Conservation (phyloP, 495 filamentous ascomycete species). For the Xylaria curta region DNA sequence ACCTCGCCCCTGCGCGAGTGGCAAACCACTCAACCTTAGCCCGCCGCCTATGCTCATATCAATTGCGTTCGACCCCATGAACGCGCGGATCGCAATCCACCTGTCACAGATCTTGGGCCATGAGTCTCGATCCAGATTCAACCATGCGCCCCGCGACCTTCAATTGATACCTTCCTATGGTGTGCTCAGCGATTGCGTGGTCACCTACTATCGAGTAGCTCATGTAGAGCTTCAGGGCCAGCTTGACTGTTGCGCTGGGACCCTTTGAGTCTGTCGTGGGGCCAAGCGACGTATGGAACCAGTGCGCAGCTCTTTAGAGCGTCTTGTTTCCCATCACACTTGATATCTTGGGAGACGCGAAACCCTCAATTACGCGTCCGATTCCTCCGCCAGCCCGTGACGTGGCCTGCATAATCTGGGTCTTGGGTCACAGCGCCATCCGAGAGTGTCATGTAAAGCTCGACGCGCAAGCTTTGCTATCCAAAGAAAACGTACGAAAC, state of each 20-base stretch:
- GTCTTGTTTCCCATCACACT: neutral
- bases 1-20: no score
- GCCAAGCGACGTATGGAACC: no score
- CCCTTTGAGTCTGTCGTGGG: neutral
- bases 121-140: no score
- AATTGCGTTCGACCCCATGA: no score
- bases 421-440: neutral
- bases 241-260: neutral
- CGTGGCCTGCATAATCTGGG: neutral
- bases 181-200: no score
- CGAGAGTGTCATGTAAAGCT: neutral
- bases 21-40: no score
- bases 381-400: neutral
- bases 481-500: neutral
- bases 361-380: neutral
- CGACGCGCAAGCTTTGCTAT: neutral
- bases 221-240: neutral
- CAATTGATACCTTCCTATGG: neutral
- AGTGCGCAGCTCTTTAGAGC: neutral
- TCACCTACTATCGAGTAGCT: no score
- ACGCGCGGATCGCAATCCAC: no score
- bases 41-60: no score
- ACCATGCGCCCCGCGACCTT: neutral
- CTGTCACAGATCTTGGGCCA: no score
- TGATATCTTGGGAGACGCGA: neutral